phyloP scores from a whole-genome alignment of 2,329 filamentous ascomycete genomes.

The Pyrenophora tritici-repentis region DNA sequence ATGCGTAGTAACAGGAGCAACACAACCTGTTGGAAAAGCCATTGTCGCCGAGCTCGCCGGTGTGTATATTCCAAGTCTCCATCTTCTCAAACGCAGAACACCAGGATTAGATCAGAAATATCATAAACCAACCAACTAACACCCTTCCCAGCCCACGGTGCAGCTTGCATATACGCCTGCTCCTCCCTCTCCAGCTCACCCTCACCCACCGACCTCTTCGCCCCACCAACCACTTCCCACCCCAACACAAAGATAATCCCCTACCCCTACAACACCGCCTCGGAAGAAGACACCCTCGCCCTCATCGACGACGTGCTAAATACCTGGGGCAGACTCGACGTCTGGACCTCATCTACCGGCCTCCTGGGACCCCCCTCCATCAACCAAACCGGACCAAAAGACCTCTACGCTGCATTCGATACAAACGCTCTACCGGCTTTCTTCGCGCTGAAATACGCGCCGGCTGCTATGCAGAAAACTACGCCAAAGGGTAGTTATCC shows the following conservation, averaged over 20 bases:
- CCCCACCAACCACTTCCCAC: conserved; percentile 46
- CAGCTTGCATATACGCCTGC: conserved; percentile 67
- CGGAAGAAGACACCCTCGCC: conserved; percentile 64
- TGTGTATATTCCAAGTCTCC: conserved; percentile 31
- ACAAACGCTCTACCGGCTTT: conserved; percentile 66
- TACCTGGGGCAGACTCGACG: conserved; percentile 59
- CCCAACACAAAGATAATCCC: conserved; percentile 66
- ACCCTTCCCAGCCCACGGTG: conserved; percentile 59
- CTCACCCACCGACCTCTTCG: conserved; percentile 50
- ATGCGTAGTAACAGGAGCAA: conserved; percentile 67
- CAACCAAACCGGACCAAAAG: conserved; percentile 59
- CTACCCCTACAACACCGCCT: conserved; percentile 63
- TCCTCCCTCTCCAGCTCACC: conserved; percentile 51
- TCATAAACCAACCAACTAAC: not conserved
- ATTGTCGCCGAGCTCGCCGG: conserved; percentile 65
- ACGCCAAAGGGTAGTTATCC: conserved; percentile 61
- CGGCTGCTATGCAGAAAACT: conserved; percentile 66
- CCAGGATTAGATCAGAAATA: not conserved
- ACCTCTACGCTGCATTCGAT: conserved; percentile 63
- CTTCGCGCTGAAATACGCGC: conserved; percentile 68
- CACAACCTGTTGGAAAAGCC: conserved; percentile 64
- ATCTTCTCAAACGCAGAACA: not conserved
- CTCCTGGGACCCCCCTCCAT: conserved; percentile 62
- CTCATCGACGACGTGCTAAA: conserved; percentile 69
- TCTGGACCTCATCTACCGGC: conserved; percentile 64